Conservation (phyloP, 768 basidiomycete genomes). For the Trametes elegans region DNA sequence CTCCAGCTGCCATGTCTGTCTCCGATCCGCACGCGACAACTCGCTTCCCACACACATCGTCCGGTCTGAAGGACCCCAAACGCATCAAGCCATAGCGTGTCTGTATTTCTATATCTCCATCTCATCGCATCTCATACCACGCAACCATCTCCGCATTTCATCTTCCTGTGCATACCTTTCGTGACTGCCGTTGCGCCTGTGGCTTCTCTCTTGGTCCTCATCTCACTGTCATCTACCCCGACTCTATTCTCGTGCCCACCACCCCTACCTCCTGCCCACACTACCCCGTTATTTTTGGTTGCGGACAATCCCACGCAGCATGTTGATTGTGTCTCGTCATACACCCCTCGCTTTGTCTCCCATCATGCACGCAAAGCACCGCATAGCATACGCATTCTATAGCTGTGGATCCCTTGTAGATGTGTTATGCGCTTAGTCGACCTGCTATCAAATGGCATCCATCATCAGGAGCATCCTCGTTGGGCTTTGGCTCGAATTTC, state of each 20-base stretch:
- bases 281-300: neutral
- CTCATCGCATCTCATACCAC: conserved; percentile 12
- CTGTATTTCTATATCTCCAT: conserved; percentile 13
- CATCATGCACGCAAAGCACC: conserved; percentile 14
- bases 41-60: neutral
- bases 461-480: neutral
- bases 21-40: conserved; percentile 1
- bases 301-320: neutral
- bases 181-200: neutral
- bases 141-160: conserved; percentile 4
- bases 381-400: conserved; percentile 17
- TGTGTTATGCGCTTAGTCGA: conserved; percentile 15
- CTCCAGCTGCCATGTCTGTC: neutral
- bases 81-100: conserved; percentile 1
- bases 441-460: conserved; percentile 16
- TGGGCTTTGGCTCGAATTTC: neutral
- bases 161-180: conserved; percentile 7
- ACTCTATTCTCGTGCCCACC: neutral
- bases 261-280: neutral
- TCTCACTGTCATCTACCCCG: neutral
- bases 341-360: conserved; percentile 14
- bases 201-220: neutral
- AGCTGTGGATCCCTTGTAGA: conserved; percentile 15
- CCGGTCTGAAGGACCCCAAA: conserved; percentile 11
- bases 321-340: conserved; percentile 9